These are phyloP conservation scores for Cadophora sp. DNA, from an alignment of 2,329 filamentous ascomycete genomes.

Conservation along the genomic window DNA sequence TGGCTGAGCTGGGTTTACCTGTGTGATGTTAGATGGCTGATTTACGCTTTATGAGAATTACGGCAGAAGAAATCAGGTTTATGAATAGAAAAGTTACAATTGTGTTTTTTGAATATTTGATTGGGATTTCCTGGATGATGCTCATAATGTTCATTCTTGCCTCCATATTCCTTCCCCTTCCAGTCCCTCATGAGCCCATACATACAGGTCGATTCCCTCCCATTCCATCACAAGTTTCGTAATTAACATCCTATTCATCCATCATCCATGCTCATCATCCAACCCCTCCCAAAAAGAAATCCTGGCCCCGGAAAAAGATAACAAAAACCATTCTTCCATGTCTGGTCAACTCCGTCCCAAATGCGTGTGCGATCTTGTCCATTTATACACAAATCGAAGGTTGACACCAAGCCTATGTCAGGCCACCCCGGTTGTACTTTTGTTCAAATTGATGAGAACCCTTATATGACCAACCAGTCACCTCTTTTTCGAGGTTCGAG, in stretches of 20 bases:
- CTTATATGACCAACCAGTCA: neutral
- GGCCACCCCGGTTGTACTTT: neutral
- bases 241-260: constrained; percentile 25
- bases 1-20: neutral
- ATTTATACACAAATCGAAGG: constrained; percentile 36
- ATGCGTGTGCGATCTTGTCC: constrained; percentile 28
- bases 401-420: neutral
- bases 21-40: too few relatives aligned
- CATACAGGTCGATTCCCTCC: constrained; percentile 12
- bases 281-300: constrained; percentile 2
- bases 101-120: constrained; percentile 3
- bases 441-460: constrained; percentile 18
- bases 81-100: neutral
- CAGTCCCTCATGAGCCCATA: constrained; percentile 16
- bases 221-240: constrained; percentile 15
- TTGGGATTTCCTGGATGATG: constrained; percentile 13
- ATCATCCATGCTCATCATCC: constrained; percentile 17
- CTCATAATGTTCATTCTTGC: constrained; percentile 20
- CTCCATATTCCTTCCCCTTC: neutral
- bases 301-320: constrained; percentile 22
- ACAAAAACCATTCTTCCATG: constrained; percentile 13
- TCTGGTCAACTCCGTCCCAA: constrained; percentile 36
- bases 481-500: neutral
- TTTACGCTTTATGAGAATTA: neutral
- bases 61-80: neutral